These are phyloP conservation scores for Fomitopsis palustris DNA, from an alignment of 1,284 basidiomycete genomes.

Conservation along the genomic window DNA sequence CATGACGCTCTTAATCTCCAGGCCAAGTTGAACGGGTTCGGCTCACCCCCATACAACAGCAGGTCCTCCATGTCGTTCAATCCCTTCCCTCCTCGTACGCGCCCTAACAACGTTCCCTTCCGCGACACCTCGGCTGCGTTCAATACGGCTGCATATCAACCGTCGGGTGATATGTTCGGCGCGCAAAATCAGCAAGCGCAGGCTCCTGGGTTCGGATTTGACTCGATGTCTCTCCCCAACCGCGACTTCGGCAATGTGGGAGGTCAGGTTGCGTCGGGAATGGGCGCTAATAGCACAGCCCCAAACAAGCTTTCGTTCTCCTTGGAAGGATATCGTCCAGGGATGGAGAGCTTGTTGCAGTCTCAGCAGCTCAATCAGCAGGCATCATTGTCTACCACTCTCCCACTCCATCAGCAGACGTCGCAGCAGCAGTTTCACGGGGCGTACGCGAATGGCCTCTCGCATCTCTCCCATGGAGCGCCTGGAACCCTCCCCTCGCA, in stretches of 20 bases:
- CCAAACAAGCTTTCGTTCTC: slow-evolving; percentile 21
- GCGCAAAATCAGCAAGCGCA: slow-evolving; percentile 18
- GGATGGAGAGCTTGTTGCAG: slow-evolving; percentile 18
- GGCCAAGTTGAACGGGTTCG: slow-evolving; percentile 40
- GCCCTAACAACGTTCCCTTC: slow-evolving; percentile 28
- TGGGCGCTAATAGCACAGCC: slow-evolving; percentile 16
- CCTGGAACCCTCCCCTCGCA: slow-evolving; percentile 56
- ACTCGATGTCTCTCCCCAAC: slow-evolving; percentile 25
- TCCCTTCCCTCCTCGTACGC: slow-evolving; percentile 31
- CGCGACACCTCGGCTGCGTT: slow-evolving; percentile 31
- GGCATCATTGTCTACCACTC: slow-evolving; percentile 2
- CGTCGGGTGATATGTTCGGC: slow-evolving; percentile 27
- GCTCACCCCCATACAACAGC: slow-evolving; percentile 23
- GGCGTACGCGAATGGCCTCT: slow-evolving; percentile 25
- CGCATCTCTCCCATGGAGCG: slow-evolving; percentile 31
- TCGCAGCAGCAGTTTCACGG: slow-evolving; percentile 33
- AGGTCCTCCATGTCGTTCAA: slow-evolving; percentile 33
- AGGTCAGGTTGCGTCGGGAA: slow-evolving; percentile 18
- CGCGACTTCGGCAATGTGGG: slow-evolving; percentile 24
- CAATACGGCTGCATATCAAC: slow-evolving; percentile 21
- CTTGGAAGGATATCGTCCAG: slow-evolving; percentile 19
- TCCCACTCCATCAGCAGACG: slow-evolving; percentile 18
- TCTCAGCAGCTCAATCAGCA: slow-evolving; percentile 14
- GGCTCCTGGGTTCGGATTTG: slow-evolving; percentile 19
- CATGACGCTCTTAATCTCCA: slow-evolving; percentile 36